Conservation (phyloP, 2,329 filamentous ascomycete genomes). For the Trichoderma lentiforme region DNA sequence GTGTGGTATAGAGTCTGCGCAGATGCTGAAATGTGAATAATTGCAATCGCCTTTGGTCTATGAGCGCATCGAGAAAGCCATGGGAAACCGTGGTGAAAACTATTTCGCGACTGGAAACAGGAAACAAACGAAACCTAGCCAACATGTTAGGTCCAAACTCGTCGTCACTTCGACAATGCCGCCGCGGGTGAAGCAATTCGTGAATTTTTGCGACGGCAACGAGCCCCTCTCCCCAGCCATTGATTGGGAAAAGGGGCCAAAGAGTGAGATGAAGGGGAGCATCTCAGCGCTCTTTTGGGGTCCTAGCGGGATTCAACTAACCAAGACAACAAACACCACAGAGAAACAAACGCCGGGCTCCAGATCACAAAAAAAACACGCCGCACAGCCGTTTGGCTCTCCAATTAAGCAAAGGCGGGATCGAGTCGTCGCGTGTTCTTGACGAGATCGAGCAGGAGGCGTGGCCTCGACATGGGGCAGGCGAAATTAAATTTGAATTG, state of each 20-base stretch:
- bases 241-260: constrained; percentile 2
- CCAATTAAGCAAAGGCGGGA: background rate
- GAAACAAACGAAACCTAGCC: background rate
- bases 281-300: background rate
- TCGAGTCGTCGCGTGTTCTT: constrained; percentile 1
- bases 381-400: background rate
- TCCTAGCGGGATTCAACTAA: constrained; percentile 12
- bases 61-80: constrained; percentile 30
- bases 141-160: background rate
- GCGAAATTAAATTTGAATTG: background rate
- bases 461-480: constrained; percentile 14
- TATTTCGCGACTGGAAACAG: background rate
- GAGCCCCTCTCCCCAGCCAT: background rate
- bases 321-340: constrained; percentile 9
- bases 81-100: constrained; percentile 22
- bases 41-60: constrained; percentile 23
- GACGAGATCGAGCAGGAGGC: constrained; percentile 4
- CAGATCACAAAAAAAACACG: constrained; percentile 12
- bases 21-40: background rate
- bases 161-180: background rate
- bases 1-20: background rate
- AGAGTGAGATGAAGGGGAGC: constrained; percentile 3
- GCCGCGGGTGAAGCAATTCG: background rate
- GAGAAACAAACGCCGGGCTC: constrained; percentile 30
- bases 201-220: background rate